phyloP scores from a whole-genome alignment of 768 basidiomycete species.

The Tricholomella constricta region DNA sequence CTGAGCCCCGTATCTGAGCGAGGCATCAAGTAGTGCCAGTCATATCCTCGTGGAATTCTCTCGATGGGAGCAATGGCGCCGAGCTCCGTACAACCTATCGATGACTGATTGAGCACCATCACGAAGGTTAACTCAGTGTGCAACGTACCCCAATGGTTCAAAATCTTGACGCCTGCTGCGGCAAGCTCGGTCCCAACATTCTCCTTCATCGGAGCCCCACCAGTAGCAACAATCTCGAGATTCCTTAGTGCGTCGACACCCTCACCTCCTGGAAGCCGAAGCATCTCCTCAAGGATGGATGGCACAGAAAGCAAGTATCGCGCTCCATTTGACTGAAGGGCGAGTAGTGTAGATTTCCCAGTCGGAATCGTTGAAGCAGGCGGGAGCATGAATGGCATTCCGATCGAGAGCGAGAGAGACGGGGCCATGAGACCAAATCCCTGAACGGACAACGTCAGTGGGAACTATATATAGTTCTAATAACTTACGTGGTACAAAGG shows the following conservation, averaged over 20 bases:
- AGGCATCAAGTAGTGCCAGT: conserved; percentile 40
- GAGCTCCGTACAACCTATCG: conserved; percentile 36
- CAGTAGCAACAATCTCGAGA: conserved; percentile 37
- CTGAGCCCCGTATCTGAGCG: conserved; percentile 33
- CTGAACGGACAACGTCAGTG: conserved; percentile 17
- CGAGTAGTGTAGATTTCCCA: conserved; percentile 27
- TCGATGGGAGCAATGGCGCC: conserved; percentile 40
- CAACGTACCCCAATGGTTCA: conserved; percentile 45
- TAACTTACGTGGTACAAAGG: conserved; percentile 40
- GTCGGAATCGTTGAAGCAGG: conserved; percentile 39
- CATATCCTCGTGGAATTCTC: conserved; percentile 29
- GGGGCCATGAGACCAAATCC: conserved; percentile 42
- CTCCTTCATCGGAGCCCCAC: conserved; percentile 44
- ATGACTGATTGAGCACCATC: no score
- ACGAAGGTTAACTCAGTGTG: neutral
- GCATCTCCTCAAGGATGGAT: conserved; percentile 40
- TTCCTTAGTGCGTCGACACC: conserved; percentile 32
- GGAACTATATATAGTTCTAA: neutral
- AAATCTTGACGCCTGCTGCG: conserved; percentile 32
- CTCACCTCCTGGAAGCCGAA: conserved; percentile 21
- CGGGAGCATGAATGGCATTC: conserved; percentile 38
- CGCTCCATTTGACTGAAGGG: conserved; percentile 28
- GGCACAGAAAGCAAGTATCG: conserved; percentile 39
- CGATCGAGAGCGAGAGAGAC: conserved; percentile 35
- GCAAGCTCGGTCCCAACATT: conserved; percentile 30